These are phyloP conservation scores for Suillus decipiens DNA, from an alignment of 768 basidiomycete species.

Conservation along the genomic window DNA sequence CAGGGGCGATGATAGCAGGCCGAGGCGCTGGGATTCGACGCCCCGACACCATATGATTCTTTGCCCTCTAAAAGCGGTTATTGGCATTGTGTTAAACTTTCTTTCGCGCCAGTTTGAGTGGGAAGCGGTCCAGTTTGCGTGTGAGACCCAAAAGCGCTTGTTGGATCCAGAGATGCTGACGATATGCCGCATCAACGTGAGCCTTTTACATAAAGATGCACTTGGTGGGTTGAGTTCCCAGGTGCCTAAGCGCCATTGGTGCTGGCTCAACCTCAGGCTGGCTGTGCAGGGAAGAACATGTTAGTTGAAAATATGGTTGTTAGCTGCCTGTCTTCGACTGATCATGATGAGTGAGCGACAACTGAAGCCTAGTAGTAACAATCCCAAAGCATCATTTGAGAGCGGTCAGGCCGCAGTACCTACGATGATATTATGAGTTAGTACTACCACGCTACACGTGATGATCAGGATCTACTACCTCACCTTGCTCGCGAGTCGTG, in stretches of 20 bases:
- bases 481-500: neutral
- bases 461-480: neutral
- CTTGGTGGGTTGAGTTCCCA: neutral
- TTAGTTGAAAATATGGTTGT: too few species aligned
- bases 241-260: neutral
- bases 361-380: neutral
- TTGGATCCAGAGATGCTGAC: conserved; percentile 55
- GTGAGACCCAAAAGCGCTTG: conserved; percentile 60
- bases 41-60: conserved; percentile 47
- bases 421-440: neutral
- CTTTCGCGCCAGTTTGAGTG: conserved; percentile 88
- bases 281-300: neutral
- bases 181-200: too few species aligned
- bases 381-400: too few species aligned
- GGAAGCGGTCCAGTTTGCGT: conserved; percentile 88
- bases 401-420: neutral
- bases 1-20: conserved; percentile 1
- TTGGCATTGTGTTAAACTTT: conserved; percentile 75
- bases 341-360: neutral
- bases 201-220: too few species aligned
- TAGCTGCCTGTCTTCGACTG: too few species aligned
- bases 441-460: neutral
- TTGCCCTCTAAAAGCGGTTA: conserved; percentile 74
- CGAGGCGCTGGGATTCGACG: conserved; percentile 2
- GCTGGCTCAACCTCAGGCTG: neutral